These are phyloP conservation scores for Fusarium odoratissimum DNA, from an alignment of 2,329 filamentous ascomycete genomes.

Conservation along the genomic window DNA sequence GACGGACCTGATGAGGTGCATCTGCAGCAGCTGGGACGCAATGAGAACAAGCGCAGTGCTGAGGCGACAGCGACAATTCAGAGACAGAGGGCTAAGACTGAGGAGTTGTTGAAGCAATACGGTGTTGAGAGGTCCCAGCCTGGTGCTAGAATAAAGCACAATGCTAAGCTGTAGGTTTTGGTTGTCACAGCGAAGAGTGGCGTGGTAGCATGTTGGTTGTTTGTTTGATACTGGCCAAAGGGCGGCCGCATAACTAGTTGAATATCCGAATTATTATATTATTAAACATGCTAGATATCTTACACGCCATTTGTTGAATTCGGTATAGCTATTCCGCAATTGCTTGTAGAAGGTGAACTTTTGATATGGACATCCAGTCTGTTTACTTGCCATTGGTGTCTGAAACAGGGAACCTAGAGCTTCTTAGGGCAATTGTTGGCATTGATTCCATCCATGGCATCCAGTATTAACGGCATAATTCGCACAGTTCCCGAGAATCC, in stretches of 20 bases:
- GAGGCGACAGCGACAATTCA: conserved; percentile 71
- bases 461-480: not conserved
- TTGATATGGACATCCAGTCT: too few relatives aligned
- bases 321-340: not conserved
- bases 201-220: not conserved
- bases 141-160: conserved; percentile 62
- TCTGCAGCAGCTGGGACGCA: conserved; percentile 80
- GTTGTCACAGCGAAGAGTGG: conserved; percentile 28
- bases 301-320: not conserved
- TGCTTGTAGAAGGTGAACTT: not conserved
- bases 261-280: not conserved
- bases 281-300: conserved; percentile 2
- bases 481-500: not conserved
- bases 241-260: not conserved
- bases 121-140: conserved; percentile 59
- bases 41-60: conserved; percentile 78
- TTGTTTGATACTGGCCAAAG: not conserved
- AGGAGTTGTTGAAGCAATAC: conserved; percentile 73
- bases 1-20: conserved; percentile 98
- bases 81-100: conserved; percentile 72
- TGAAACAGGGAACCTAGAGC: not conserved
- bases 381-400: not conserved
- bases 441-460: not conserved
- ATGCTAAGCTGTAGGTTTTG: conserved; percentile 57
- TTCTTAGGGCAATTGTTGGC: not conserved